Base-by-base conservation (phyloP, 768 basidiomycete genomes). In the Naganishia randhawae region DNA sequence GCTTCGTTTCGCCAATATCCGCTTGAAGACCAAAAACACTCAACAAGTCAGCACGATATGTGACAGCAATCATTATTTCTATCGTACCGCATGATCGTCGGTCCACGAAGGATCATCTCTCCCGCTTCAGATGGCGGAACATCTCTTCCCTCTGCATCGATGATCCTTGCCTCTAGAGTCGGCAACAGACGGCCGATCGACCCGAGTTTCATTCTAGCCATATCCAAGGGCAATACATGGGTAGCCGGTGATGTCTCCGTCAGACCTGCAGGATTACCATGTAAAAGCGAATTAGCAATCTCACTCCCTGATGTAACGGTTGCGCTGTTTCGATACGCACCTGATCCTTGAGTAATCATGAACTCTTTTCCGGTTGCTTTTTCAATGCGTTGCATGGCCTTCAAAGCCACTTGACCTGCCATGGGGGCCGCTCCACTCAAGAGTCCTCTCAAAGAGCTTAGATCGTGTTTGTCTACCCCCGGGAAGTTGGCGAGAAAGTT, bases 361-460 rank as follows among this genome's bases (percentile, higher is more conserved):
- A 72, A 22, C 16, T 35, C 45, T 16, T 55, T 61, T 10, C 48
- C 54, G 8, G 27, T 55, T 6, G 31, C 17, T 17, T 63, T 67
- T 31, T 68, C 69, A n/a, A 84, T 72, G 55, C 81, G 80, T 13
- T 73, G 68, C 52, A 78, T 73, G 16, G 87, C 85, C 27, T 84
- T 80, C 31, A 82, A 79, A 1, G 85, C 84, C 16, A 93, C 82
- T 1, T 85, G 84, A 0, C 83, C 82, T 0, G 88, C 87, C 3
- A 93, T 80, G 0, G 92, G 92, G 1, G 92, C 92, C 0, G 91
- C 92, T 2, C 90, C 92, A 3, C 86, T 89, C 69, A 86, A 82
- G 35, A 92, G 71, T 2, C 83, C 73, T 19, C 81, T 74, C 16
- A 93, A 74, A 1, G 85, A 84, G 0, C 84, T 84, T 61, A 93